Conservation (phyloP, 805 yeast genomes). For the Hanseniaspora lachancei region DNA sequence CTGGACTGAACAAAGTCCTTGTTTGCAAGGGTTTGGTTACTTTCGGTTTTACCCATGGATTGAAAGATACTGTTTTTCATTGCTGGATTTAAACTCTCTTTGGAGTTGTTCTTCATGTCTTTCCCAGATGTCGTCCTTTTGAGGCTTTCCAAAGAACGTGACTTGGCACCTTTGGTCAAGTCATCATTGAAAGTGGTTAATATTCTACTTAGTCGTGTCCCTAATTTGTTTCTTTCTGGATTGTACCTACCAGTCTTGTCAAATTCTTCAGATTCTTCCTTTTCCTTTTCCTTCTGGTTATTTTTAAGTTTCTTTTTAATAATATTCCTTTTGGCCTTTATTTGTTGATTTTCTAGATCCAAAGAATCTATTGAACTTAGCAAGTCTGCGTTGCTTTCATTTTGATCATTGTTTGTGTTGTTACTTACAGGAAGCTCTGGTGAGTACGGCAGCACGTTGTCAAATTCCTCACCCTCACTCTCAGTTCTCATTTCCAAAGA, state of each 20-base stretch:
- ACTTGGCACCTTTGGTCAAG: neutral
- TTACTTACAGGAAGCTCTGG: neutral
- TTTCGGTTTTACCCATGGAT: neutral
- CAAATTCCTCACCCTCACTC: neutral
- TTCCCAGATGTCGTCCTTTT: neutral
- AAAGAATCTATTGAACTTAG: neutral
- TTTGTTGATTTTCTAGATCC: slow-evolving; percentile 7
- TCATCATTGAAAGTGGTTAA: slow-evolving; percentile 16
- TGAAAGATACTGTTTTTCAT: neutral
- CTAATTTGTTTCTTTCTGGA: slow-evolving; percentile 27
- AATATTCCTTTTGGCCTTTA: neutral
- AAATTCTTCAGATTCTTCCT: slow-evolving; percentile 19
- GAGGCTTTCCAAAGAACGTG: neutral
- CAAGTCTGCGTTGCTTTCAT: neutral
- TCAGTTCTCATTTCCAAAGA: neutral
- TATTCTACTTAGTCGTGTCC: slow-evolving; percentile 26
- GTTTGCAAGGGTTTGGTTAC: neutral
- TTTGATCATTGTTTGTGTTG: neutral
- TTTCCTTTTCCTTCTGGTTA: slow-evolving; percentile 21
- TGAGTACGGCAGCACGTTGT: neutral
- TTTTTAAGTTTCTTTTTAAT: slow-evolving; percentile 8
- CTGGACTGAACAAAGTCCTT: neutral
- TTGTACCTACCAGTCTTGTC: slow-evolving; percentile 22
- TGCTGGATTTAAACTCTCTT: neutral
- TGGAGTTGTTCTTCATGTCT: neutral